Percentiles rank a stretch among this genome's conserved stretches.
Evolutionary conservation across 106 monocot genomes (phyloP).

Genomic region (Dendrobium officinale): DNA sequence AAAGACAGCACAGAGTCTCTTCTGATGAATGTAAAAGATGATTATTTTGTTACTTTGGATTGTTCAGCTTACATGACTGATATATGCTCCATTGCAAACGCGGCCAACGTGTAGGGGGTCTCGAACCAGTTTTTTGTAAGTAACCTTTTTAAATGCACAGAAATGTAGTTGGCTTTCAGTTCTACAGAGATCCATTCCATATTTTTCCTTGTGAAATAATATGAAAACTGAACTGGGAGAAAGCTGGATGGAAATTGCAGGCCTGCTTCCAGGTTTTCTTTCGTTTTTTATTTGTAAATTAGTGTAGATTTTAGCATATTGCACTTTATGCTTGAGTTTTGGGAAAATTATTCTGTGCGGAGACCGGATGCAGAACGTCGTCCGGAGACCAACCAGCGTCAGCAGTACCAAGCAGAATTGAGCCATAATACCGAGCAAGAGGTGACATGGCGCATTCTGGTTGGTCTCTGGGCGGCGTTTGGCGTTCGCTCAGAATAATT

Average conservation of each 20-base stretch:
- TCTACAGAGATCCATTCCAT: not conserved
- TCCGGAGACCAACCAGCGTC: too few relatives aligned
- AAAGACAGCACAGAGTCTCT: constrained; percentile 7
- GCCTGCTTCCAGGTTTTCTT: not conserved
- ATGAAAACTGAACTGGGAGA: too few relatives aligned
- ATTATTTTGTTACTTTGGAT: constrained; percentile 9
- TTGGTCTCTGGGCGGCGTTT: too few relatives aligned
- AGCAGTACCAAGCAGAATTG: too few relatives aligned
- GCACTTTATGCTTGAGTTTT: not conserved
- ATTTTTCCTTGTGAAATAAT: not conserved
- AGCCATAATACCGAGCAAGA: too few relatives aligned
- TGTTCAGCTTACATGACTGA: not conserved
- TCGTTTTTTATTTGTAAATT: not conserved
- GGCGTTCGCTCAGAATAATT: too few relatives aligned
- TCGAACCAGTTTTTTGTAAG: too few relatives aligned
- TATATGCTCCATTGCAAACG: not conserved
- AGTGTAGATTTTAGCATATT: not conserved
- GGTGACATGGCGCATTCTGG: too few relatives aligned
- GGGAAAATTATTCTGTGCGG: too few relatives aligned
- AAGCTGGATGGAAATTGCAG: not conserved
- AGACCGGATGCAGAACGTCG: too few relatives aligned
- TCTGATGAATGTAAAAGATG: constrained; percentile 8
- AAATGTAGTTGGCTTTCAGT: not conserved
- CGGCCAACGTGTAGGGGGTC: too few relatives aligned
- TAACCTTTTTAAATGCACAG: not conserved